Percentiles rank a stretch among this genome's conserved stretches.
Evolutionary conservation across 208 protist genomes (phyloP).

Genomic region (Leishmania tarentolae): DNA sequence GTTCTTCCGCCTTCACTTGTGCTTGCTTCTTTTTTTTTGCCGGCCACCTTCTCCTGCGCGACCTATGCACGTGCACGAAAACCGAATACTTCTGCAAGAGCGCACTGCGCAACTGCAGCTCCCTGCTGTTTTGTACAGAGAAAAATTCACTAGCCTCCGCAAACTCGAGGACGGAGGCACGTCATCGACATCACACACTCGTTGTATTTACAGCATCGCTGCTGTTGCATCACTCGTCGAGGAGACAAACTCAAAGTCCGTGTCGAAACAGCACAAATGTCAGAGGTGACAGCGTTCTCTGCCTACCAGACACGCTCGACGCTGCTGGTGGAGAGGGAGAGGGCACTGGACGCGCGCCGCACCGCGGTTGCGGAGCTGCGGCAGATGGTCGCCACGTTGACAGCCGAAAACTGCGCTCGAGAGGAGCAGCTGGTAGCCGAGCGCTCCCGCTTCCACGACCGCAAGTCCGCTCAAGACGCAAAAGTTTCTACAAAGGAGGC

Average conservation of each 20-base stretch:
- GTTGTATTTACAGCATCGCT: not conserved
- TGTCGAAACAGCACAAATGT: constrained; percentile 11
- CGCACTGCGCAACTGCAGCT: not conserved
- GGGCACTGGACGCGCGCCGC: constrained; percentile 61
- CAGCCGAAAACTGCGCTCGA: constrained; percentile 45
- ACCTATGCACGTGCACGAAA: not conserved
- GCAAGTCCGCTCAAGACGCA: constrained; percentile 69
- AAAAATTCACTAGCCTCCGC: not conserved
- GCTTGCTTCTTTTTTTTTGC: not conserved
- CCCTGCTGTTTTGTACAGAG: not conserved
- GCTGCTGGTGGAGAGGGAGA: constrained; percentile 69
- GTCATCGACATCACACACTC: not conserved
- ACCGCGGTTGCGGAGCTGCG: constrained; percentile 62
- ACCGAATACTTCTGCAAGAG: not conserved
- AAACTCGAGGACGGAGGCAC: not conserved
- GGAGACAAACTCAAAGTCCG: not conserved
- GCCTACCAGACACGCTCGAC: constrained; percentile 71
- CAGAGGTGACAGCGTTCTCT: constrained; percentile 60
- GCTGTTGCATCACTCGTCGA: not conserved
- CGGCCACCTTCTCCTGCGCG: not conserved
- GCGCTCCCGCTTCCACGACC: constrained; percentile 42
- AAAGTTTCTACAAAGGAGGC: constrained; percentile 69
- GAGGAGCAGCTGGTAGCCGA: constrained; percentile 66
- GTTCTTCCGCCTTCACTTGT: not conserved
- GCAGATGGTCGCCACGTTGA: constrained; percentile 47